Evolutionary conservation across 345 rosid species (phyloP), one percentile per base, ranked within the genome.

Genomic region (Arabidopsis suecica): DNA sequence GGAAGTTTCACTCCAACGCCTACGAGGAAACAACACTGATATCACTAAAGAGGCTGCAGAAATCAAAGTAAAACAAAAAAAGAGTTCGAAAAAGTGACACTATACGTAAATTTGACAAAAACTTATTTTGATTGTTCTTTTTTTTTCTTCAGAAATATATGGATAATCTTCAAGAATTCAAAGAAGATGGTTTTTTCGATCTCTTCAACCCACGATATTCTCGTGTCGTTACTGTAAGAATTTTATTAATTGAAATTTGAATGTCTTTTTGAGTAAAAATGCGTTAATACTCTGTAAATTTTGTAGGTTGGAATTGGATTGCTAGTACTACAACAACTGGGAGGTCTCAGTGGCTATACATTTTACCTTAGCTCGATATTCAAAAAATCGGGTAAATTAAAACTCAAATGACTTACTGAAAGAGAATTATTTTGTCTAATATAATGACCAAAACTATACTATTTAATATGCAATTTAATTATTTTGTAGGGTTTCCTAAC

Each of bases 301-400:
- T 5, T 37, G 7, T 51, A 87, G 93, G 91, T 88, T 56, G 93
- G 87, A 23, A 83, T 87, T 66, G 96, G 97, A 50, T 69, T 90
- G 74, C 85, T 90, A 89, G 88, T 73, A 36, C 79, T 92, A 73
- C 97, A 92, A 83, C 93, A 90, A 73, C 85, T 92, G 18, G 96
- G 97, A 71, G 97, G 97, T 34, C 87, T 87, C 57, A 82, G 80
- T 69, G 90, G 81, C 25, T 80, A 84, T 48, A 80, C 84, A 36
- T 87, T 87, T 69, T 87, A 87, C 61, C 79, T 87, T 53, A 83
- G 90, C 67, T 63, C 88, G 6, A 84, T 87, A 34, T 84, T 87
- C 7, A 54, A 40, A 36, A 82, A 81, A 57, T 83, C 90, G 3
- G 90, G 90, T 87, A 84, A 84, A 84, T 50, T 47, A 5, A 13